Conservation (phyloP, 2,329 filamentous ascomycete species). For the Exserohilum rostratum region DNA sequence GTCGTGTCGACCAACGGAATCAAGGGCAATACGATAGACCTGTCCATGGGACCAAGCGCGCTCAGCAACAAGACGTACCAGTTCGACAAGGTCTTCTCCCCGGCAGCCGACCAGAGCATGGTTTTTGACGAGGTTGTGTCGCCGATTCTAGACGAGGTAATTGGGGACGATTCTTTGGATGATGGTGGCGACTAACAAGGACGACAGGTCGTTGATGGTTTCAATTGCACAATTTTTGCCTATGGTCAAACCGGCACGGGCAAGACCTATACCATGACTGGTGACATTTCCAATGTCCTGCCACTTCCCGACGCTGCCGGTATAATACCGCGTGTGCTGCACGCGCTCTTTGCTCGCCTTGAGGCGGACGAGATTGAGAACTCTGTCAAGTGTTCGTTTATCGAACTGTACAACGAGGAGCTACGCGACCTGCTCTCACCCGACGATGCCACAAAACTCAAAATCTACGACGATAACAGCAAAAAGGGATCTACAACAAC, state of each 20-base stretch:
- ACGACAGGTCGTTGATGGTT: conserved; percentile 82
- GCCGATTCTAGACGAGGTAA: conserved; percentile 89
- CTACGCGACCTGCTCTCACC: conserved; percentile 83
- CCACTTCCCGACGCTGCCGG: conserved; percentile 89
- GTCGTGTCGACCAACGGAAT: conserved; percentile 88
- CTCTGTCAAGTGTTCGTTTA: conserved; percentile 96
- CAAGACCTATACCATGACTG: conserved; percentile 99
- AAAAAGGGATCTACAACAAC: conserved; percentile 86
- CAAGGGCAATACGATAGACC: conserved; percentile 79
- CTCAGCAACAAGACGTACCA: conserved; percentile 95
- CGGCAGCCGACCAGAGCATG: conserved; percentile 90
- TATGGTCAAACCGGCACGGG: conserved; percentile 98
- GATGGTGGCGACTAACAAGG: conserved; percentile 9
- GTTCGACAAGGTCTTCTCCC: conserved; percentile 97
- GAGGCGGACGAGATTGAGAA: conserved; percentile 78
- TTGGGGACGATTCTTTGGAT: not conserved
- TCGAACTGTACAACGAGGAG: conserved; percentile 98
- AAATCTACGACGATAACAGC: conserved; percentile 88
- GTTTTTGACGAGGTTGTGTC: conserved; percentile 94
- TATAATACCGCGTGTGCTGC: conserved; percentile 90
- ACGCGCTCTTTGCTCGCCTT: conserved; percentile 84
- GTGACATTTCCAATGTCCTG: conserved; percentile 91
- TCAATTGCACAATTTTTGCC: conserved; percentile 98
- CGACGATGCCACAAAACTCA: conserved; percentile 85
- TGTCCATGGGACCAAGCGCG: conserved; percentile 91